Conservation (phyloP, 2,329 filamentous ascomycete species). For the Magnaporthiopsis rhizophila region DNA sequence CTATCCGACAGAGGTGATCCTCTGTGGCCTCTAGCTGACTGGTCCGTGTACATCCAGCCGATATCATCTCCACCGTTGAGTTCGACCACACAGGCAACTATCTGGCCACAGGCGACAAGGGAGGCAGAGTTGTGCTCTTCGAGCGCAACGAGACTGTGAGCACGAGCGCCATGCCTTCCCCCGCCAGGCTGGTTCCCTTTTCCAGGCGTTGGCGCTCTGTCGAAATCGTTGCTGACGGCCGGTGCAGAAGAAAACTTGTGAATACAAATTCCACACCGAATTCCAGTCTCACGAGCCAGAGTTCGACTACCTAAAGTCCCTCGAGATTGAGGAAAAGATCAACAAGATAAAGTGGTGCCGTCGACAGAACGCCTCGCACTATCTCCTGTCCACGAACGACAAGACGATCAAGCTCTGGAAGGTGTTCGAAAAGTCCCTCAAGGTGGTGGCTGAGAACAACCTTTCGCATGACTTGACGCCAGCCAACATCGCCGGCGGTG, state of each 20-base stretch:
- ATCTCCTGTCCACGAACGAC: conserved; percentile 96
- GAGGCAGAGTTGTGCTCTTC: conserved; percentile 76
- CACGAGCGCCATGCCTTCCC: conserved; percentile 12
- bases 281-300: conserved; percentile 99
- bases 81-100: conserved; percentile 89
- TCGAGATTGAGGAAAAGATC: conserved; percentile 99
- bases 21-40: not conserved
- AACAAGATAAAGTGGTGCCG: conserved; percentile 99
- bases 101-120: conserved; percentile 83
- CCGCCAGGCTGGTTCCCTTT: too few species aligned
- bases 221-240: conserved; percentile 23
- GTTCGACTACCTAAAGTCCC: conserved; percentile 97
- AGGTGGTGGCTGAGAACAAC: conserved; percentile 98
- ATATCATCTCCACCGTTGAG: conserved; percentile 87
- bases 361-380: conserved; percentile 96
- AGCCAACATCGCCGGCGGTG: conserved; percentile 61
- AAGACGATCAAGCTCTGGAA: conserved; percentile 99
- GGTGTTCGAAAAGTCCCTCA: conserved; percentile 98
- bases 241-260: conserved; percentile 94
- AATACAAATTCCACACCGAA: conserved; percentile 99
- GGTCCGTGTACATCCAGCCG: conserved; percentile 43
- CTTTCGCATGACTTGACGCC: conserved; percentile 90
- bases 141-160: conserved; percentile 92
- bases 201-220: not conserved
- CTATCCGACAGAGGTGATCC: not conserved